A percentile compares a stretch with the other conserved stretches of the same genome.
Conservation (phyloP, 768 basidiomycete genomes). For the Podaxis sp. region DNA sequence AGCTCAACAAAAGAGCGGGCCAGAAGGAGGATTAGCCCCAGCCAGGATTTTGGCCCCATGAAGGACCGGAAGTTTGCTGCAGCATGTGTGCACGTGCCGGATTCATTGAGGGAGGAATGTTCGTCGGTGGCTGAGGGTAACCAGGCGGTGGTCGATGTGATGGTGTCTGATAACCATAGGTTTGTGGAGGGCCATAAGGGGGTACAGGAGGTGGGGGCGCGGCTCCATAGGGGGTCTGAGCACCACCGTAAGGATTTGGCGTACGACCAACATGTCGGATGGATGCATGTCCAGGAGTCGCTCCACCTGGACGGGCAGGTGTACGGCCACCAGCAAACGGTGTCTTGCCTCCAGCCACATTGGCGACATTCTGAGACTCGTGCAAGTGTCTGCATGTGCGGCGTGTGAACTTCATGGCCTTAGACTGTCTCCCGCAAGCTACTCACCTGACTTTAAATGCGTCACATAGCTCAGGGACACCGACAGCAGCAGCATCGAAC, state of each 20-base stretch:
- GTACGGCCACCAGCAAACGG: slow-evolving; percentile 79
- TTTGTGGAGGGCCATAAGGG: slow-evolving; percentile 24
- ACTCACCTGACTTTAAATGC: slow-evolving; percentile 89
- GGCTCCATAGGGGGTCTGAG: slow-evolving; percentile 43
- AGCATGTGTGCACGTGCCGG: slow-evolving; percentile 67
- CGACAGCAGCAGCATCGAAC: slow-evolving; percentile 86
- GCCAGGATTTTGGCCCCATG: slow-evolving; percentile 24
- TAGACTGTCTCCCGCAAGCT: not conserved
- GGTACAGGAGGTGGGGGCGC: slow-evolving; percentile 29
- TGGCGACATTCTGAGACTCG: slow-evolving; percentile 64
- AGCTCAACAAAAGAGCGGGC: not conserved
- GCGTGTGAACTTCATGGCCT: not conserved
- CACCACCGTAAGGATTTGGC: slow-evolving; percentile 73
- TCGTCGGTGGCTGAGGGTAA: slow-evolving; percentile 34
- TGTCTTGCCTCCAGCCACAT: slow-evolving; percentile 67
- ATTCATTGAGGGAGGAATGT: slow-evolving; percentile 59
- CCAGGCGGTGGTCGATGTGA: slow-evolving; percentile 37
- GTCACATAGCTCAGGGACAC: slow-evolving; percentile 92
- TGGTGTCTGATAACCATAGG: slow-evolving; percentile 54
- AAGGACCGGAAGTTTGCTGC: slow-evolving; percentile 35
- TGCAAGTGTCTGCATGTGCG: slow-evolving; percentile 62
- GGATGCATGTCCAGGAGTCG: slow-evolving; percentile 82
- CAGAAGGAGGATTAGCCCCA: slow-evolving; percentile 22
- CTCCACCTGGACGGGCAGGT: slow-evolving; percentile 71
- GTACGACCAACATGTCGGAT: slow-evolving; percentile 72